Base-by-base conservation (phyloP, 192 early-diverging fungal genomes). In the Lobulomyces angularis region DNA sequence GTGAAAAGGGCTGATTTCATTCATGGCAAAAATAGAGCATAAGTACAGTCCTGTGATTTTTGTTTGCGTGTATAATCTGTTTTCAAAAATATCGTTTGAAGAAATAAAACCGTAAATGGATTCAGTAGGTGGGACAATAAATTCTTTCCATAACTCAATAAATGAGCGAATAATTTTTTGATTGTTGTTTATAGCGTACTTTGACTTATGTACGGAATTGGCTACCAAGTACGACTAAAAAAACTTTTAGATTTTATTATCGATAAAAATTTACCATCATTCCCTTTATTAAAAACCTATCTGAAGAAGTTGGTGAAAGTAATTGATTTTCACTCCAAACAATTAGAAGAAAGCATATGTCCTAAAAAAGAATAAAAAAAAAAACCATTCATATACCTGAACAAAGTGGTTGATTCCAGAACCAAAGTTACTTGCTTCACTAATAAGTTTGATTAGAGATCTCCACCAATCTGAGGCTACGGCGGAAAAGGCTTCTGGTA, bases 371-470 rank as follows among this genome's bases (percentile, higher is more conserved):
- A 0, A 34, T 4, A 34, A 16, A n/a, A n/a, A n/a, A n/a, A n/a
- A n/a, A n/a, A n/a, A n/a, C n/a, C n/a, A 6, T 19, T 20, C 4
- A 19, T 53, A 43, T 57, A 81, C 79, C 43, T 77, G 74, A 41
- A 82, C 62, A 62, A 75, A 81, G 43, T 79, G 79, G 32, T 76
- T 81, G 47, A 84, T 69, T 5, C 74, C 58, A 17, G 62, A 54
- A 18, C 70, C 73, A 4, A 56, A 64, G 82, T 12, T 33, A 26
- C 6, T 59, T 49, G 8, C 67, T 41, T 66, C 60, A 17, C 54
- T 46, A 2, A 65, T 66, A 4, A 85, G 42, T 19, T 56, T 35
- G 40, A 74, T 77, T 20, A 86, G 14, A 2, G 68, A 64, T 2
- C 60, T 54, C 46, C 81, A 70, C 80, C 78, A 86, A 5, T 45